Evolutionary conservation across 2,329 filamentous ascomycete species (phyloP), one percentile per base, ranked within the genome.

Genomic region (Talaromyces sp.): DNA sequence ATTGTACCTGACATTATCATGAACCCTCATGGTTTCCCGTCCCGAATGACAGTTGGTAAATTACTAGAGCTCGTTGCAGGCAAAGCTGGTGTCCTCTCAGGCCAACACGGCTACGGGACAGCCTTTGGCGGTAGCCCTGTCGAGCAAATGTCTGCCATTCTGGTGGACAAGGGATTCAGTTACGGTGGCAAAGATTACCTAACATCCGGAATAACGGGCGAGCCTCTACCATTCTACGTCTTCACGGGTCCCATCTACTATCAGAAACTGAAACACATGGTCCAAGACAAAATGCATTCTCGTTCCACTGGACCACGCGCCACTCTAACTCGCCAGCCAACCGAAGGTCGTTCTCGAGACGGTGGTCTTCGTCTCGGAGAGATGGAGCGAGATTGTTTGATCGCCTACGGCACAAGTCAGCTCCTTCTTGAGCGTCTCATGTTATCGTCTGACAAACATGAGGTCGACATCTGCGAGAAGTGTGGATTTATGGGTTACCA

Each of bases 201-300:
- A 68, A 98, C 95, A 0, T 93, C 89, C 0, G 95, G 95, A 40
- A 94, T 97, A 75, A 98, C 95, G 0, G 96, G 95, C 72, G 95
- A 99, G 79, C 88, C 91, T 0, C 84, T 98, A 5, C 93, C 96
- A 69, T 93, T 93, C 13, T 98, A 98, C 80, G 93, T 99, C 75
- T 99, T 98, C 84, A 97, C 96, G 76, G 95, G 95, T 0, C 95
- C 95, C 11, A 99, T 99, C 79, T 99, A 97, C 83, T 99, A 99
- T 83, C 95, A 99, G 83, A 96, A 97, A 70, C 87, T 99, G 70
- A 99, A 99, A 86, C 95, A 99, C 85, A 99, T 99, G 95, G 95
- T 99, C 3, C 93, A 98, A 78, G 95, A 99, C 77, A 99, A 99
- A 82, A 98, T 99, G 95, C 95, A 99, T 80, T 94, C 92, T 36